Base-by-base conservation (phyloP, 805 yeast genomes). In the Spathaspora hagerdaliae region DNA sequence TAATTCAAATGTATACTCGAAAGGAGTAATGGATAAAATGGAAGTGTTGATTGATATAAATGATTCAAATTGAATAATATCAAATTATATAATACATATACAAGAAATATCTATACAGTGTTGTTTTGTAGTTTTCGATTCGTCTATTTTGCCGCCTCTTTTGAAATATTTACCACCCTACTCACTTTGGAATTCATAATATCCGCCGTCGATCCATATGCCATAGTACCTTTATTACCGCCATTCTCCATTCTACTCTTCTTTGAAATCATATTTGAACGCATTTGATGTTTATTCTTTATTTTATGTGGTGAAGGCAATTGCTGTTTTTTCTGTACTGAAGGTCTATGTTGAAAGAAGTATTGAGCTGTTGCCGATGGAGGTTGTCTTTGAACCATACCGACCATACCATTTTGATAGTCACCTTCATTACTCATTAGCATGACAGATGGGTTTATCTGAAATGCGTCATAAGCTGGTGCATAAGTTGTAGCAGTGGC, bases 1-100 rank as follows among this genome's bases (percentile, higher is more conserved):
- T 80, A 41, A 69, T 79, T 12, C 24, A 19, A 19, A 19, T 19
- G 24, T 19, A 19, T 19, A 19, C 24, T 19, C 24, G 24, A 19
- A 19, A 19, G 24, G 24, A 19, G 5, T 19, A 19, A 19, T 19
- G 24, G 5, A 19, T 19, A 19, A 19, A 19, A 19, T 2, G 5
- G 24, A 19, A 19, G 24, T 19, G 24, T 19, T 5, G 24, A 19
- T 19, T 19, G 24, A 19, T 19, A 19, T 19, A 19, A 19, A 19
- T 19, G 24, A 19, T 19, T 19, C 24, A 19, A 19, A 19, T 19
- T 19, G 24, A 19, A 19, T 19, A 19, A 19, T 19, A 19, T 19
- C 24, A 19, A 19, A 19, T 19, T 19, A 19, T 19, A 19, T 19
- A 19, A 19, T 19, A 19, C 24, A 19, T 19, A 19, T 19, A 19